These are phyloP conservation scores for Geranium incanum DNA, from an alignment of 441 rosid species.

Conservation along the genomic window DNA sequence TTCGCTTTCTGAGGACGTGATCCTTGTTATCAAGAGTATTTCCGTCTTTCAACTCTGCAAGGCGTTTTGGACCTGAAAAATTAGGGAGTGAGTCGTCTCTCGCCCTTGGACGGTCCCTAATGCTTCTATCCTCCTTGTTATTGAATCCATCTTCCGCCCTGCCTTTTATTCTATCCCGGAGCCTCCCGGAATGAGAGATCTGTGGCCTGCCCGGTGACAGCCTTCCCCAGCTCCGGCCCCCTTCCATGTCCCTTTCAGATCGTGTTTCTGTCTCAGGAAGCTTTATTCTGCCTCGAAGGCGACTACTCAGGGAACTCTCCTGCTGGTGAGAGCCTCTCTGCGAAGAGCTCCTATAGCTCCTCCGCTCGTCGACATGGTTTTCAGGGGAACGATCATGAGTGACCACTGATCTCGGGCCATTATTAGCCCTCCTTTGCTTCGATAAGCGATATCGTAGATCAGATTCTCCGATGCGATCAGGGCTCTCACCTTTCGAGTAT, in stretches of 20 bases:
- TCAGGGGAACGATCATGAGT: conserved; percentile 44
- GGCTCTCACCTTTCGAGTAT: conserved; percentile 38
- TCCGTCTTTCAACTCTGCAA: conserved; percentile 49
- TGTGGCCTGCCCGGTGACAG: conserved; percentile 40
- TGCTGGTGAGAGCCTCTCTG: conserved; percentile 36
- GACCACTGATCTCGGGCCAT: conserved; percentile 64
- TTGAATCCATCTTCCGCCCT: conserved; percentile 41
- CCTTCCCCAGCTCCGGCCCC: conserved; percentile 44
- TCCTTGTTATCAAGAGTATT: conserved; percentile 33
- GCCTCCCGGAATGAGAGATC: conserved; percentile 35
- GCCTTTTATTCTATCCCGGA: conserved; percentile 52
- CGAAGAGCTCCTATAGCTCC: conserved; percentile 37
- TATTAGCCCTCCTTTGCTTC: conserved; percentile 53
- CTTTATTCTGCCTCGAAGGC: conserved; percentile 78
- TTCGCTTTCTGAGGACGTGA: conserved; percentile 47
- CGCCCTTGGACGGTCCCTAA: conserved; percentile 26
- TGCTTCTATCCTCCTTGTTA: conserved; percentile 31
- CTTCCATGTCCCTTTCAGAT: conserved; percentile 45
- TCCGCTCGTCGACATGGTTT: conserved; percentile 36
- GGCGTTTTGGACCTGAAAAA: conserved; percentile 53
- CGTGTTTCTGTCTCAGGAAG: conserved; percentile 45
- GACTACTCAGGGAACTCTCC: conserved; percentile 43
- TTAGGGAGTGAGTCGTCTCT: conserved; percentile 35
- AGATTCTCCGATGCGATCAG: conserved; percentile 40
- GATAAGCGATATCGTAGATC: conserved; percentile 70